A percentile compares a stretch with the other conserved stretches of the same genome.
Evolutionary conservation across 2,329 filamentous ascomycete genomes (phyloP).

Genomic region (Xylariaceae sp.): DNA sequence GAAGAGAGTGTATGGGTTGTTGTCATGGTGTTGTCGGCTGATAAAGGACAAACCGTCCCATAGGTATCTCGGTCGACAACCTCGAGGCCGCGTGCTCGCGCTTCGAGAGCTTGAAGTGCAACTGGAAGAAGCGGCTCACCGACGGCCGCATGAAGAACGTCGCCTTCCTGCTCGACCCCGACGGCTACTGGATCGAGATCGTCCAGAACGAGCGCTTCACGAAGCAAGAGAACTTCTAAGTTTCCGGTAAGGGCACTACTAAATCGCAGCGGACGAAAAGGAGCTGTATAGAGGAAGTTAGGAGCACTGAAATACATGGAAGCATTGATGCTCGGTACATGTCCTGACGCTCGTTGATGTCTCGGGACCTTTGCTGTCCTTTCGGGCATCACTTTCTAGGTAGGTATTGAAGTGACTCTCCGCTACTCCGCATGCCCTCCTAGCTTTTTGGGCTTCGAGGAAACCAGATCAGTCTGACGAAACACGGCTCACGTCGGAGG

Average conservation of each 20-base stretch:
- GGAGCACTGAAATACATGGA: too few species aligned
- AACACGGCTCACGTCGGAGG: too few species aligned
- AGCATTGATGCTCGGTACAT: too few species aligned
- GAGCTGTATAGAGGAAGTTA: too few species aligned
- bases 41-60: slow-evolving; percentile 2
- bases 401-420: too few species aligned
- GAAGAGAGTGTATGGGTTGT: neutral
- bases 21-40: slow-evolving; percentile 1
- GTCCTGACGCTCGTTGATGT: too few species aligned
- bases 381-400: too few species aligned
- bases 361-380: too few species aligned
- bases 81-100: slow-evolving; percentile 80
- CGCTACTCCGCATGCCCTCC: too few species aligned
- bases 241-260: too few species aligned
- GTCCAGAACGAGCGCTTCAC: slow-evolving; percentile 70
- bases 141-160: slow-evolving; percentile 92
- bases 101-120: slow-evolving; percentile 73
- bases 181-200: slow-evolving; percentile 45
- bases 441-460: too few species aligned
- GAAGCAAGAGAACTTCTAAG: slow-evolving; percentile 45
- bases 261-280: neutral
- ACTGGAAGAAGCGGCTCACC: slow-evolving; percentile 92
- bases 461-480: too few species aligned
- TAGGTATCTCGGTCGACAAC: slow-evolving; percentile 75
- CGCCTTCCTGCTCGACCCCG: slow-evolving; percentile 83